Base-by-base conservation (phyloP, 1,284 basidiomycete genomes). In the Trichosporon faecale region DNA sequence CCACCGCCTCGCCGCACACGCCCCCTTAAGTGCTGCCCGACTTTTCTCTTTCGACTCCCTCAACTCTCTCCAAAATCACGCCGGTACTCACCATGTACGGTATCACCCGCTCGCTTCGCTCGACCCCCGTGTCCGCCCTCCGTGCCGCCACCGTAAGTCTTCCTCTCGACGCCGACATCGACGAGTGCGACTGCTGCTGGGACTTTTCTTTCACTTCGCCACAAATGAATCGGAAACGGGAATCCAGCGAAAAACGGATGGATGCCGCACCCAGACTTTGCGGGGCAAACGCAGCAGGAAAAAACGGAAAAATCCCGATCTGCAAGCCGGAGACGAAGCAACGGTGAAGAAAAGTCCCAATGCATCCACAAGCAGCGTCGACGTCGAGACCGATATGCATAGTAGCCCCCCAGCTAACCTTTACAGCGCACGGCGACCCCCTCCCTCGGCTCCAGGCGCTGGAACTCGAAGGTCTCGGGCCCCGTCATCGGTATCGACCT, bases 401-500 rank as follows among this genome's bases (percentile, higher is more conserved):
- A 44, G 40, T 9, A 40, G 21, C 11, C 27, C 25, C 14, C 57
- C 16, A 23, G 61, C 63, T 68, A 18, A 69, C 40, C 68, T 66
- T 66, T 64, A 11, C 73, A 80, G 79, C 76, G 77, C 68, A 73
- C 78, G 29, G 64, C 77, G 27, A 68, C 78, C 35, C 76, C 78
- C 35, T 68, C 78, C 64, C 71, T 81, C 60, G 75, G 77, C 64
- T 75, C 78, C 49, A 80, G 80, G 72, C 81, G 84, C 70, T 83
- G 78, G 77, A 85, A 85, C 83, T 83, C 82, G 69, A 85, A 85
- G 79, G 84, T 85, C 66, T 76, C 77, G 27, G 85, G 85, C 64
- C 85, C 85, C 57, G 85, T 86, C 70, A 82, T 86, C 74, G 85
- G 85, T 81, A 85, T 86, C 79, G 85, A 85, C 81, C 77, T 86